phyloP scores from a whole-genome alignment of 1,139 yeast species.

The Magnusiomyces tetraspermus region DNA sequence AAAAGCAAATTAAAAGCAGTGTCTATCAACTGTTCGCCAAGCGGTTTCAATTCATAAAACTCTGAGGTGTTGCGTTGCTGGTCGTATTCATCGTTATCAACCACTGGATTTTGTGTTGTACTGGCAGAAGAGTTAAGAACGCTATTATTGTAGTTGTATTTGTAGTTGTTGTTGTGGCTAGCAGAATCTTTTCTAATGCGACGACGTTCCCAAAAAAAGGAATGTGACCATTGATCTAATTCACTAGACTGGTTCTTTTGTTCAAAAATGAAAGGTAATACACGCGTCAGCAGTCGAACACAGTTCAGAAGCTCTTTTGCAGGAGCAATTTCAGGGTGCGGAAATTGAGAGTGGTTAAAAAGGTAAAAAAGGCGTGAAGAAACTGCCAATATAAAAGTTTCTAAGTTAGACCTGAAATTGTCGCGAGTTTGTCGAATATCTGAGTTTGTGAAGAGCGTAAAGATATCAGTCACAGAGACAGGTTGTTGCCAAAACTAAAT shows the following conservation, averaged over 20 bases:
- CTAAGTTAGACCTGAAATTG: constrained; percentile 47
- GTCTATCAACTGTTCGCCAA: constrained; percentile 45
- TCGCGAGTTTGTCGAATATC: constrained; percentile 57
- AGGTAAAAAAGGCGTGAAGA: constrained; percentile 31
- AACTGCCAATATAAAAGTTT: constrained; percentile 42
- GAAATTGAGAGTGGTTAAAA: constrained; percentile 25
- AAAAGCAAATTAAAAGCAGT: constrained; percentile 48
- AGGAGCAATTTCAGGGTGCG: constrained; percentile 22
- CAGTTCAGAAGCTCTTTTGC: constrained; percentile 44
- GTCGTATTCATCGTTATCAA: constrained; percentile 5
- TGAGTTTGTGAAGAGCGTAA: constrained; percentile 42
- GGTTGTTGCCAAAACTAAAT: constrained; percentile 39
- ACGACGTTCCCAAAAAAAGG: constrained; percentile 39
- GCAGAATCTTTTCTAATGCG: background rate
- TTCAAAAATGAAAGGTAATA: constrained; percentile 62
- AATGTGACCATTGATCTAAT: constrained; percentile 30
- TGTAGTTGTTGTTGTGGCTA: background rate
- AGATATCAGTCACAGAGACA: constrained; percentile 44
- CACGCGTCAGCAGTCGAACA: constrained; percentile 52
- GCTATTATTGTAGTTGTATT: too few species aligned
- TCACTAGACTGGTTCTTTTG: constrained; percentile 25
- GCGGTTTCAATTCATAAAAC: constrained; percentile 23
- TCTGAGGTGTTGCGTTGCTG: constrained; percentile 7
- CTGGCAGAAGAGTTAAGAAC: background rate
- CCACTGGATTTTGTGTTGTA: background rate